Evolutionary conservation across 1,284 basidiomycete species (phyloP), one percentile per base, ranked within the genome.

Genomic region (Pholiota adiposa): DNA sequence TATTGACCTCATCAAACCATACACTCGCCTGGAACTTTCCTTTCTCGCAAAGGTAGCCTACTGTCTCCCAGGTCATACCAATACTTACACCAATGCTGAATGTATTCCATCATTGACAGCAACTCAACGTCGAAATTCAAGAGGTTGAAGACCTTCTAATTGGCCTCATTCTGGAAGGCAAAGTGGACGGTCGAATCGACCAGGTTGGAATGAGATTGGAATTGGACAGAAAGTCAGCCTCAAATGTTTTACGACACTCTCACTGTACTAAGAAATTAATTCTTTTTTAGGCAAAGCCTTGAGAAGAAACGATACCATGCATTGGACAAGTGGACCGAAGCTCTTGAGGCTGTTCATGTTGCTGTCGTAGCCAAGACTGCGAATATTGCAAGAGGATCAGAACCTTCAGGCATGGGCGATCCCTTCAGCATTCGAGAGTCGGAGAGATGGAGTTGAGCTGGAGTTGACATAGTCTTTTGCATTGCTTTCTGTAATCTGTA

Each of bases 1-100:
- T 59, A 95, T 98, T 66, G 97, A 98, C 73, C 87, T 98, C 63
- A 96, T 99, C 81, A 96, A 96, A 74, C 96, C 96, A 1, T 99
- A 99, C 76, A 96, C 93, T 1, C 85, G 96, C 34, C 83, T 99
- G 49, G 95, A 98, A 73, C 83, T 98, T 43, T 85, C 88, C 12
- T 97, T 96, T 82, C 83, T 98, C 12, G 94, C 93, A 34, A 92
- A 93, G 80, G 94, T 92, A 67, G 59, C 78, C 60, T 31, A 8
- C 23, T 38, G n/a, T 36, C 2, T 41, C 23, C 29, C 8, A 51
- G 51, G 63, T 62, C 38, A 11, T 19, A 38, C 6, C n/a, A 7
- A 21, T 61, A 14, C 49, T n/a, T n/a, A n/a, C n/a, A n/a, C n/a
- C n/a, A n/a, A n/a, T n/a, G n/a, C n/a, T n/a, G n/a, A n/a, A 36